Evolutionary conservation across 768 basidiomycete species (phyloP).

Genomic region (Xanthoconium purpureum): DNA sequence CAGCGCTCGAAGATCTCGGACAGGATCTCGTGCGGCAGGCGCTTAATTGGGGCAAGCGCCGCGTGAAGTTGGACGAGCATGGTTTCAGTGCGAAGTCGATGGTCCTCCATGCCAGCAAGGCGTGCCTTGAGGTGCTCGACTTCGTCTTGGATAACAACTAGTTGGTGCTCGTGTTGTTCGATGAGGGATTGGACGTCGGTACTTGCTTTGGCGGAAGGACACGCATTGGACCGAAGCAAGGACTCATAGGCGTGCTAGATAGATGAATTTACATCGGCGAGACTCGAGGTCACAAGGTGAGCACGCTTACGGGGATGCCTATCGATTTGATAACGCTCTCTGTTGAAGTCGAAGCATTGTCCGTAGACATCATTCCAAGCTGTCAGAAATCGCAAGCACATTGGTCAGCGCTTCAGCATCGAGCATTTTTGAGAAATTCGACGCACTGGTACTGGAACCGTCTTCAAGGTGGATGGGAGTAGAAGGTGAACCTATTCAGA

Average conservation of each 20-base stretch:
- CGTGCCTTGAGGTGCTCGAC: conserved; percentile 1
- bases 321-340: neutral
- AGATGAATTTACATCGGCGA: neutral
- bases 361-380: conserved; percentile 6
- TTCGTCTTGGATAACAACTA: conserved; percentile 11
- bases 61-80: conserved; percentile 15
- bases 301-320: conserved; percentile 13
- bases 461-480: neutral
- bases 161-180: conserved; percentile 13
- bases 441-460: neutral
- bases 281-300: neutral
- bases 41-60: conserved; percentile 21
- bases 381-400: neutral
- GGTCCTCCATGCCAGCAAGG: conserved; percentile 13
- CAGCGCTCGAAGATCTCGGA: conserved; percentile 27
- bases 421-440: neutral
- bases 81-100: conserved; percentile 1
- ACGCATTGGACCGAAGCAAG: conserved; percentile 15
- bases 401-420: neutral
- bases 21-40: conserved; percentile 26
- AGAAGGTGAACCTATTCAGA: neutral
- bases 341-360: neutral
- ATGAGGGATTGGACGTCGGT: conserved; percentile 15
- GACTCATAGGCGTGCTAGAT: conserved; percentile 9
- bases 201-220: conserved; percentile 10